phyloP scores from a whole-genome alignment of 257 asterid genomes.

The Solanum corneliomulleri region DNA sequence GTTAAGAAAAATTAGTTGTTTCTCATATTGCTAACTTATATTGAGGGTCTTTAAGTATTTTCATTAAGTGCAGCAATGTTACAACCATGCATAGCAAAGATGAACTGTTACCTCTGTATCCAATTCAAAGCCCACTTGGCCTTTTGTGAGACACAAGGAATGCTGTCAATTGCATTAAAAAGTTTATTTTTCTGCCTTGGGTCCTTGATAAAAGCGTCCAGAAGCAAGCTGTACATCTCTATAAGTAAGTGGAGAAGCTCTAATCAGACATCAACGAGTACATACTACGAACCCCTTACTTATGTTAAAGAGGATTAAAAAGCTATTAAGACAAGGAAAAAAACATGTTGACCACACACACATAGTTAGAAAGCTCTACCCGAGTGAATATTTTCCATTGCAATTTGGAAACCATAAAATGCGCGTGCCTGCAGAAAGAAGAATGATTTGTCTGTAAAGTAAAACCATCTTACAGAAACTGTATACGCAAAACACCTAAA shows the following conservation, averaged over 20 bases:
- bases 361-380: constrained; percentile 31
- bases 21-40: neutral
- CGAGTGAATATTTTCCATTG: constrained; percentile 77
- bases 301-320: neutral
- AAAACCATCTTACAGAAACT: neutral
- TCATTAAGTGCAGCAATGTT: neutral
- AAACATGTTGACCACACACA: neutral
- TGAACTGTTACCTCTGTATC: constrained; percentile 49
- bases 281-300: neutral
- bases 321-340: neutral
- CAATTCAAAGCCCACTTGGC: constrained; percentile 79
- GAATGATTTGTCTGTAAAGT: constrained; percentile 3
- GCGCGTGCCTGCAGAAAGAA: constrained; percentile 57
- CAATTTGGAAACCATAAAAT: constrained; percentile 76
- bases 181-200: constrained; percentile 47
- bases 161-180: constrained; percentile 54
- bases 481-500: neutral
- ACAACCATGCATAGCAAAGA: neutral
- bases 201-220: constrained; percentile 76
- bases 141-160: constrained; percentile 60
- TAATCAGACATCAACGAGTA: constrained; percentile 7
- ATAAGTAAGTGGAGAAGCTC: constrained; percentile 6
- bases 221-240: constrained; percentile 88
- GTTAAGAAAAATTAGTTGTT: neutral
- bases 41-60: neutral